Base-by-base conservation (phyloP, 495 filamentous ascomycete genomes). In the Acidiella bohemica region DNA sequence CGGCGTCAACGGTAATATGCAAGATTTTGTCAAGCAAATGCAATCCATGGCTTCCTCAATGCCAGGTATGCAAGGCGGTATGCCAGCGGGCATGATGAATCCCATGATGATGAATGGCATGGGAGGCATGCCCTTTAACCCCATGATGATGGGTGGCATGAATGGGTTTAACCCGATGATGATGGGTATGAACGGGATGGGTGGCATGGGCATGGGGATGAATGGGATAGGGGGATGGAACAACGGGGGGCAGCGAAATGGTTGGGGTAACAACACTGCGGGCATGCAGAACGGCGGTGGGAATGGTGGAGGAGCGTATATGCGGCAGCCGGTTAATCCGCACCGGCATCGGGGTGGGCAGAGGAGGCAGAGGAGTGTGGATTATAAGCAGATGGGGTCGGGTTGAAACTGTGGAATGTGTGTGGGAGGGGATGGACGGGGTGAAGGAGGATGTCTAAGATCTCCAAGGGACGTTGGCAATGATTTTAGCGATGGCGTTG, bases 271-370 rank as follows among this genome's bases (percentile, higher is more conserved):
- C 32, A 36, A 38, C 21, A 26, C 26, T 9, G 51, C 46, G 2
- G 32, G 24, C 19, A 53, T 29, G 44, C 30, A 25, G 20, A 41
- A 41, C 18, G 42, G 32, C 50, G 37, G 32, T 51, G 44, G 36
- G 42, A 40, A 13, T 38, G 33, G 93, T 47, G 87, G 93, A 44
- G 81, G 83, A 35, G 81, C 90, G 14, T 97, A 97, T 60, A 90
- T 96, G 60, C 77, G 90, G 16, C 87, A 93, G 55, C 90, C 90
- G 1, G 82, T 96, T 37, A 97, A 97, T 55, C 90, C 86, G 9
- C 85, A 94, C 54, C 76, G 90, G 41, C 81, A 92, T 54, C 80
- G 84, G 59, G 79, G 81, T 41, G 66, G 80, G 39, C 76, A 84
- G 44, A 75, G 81, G 44, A 65, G 79, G 46, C 75, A 80, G 39